Base-by-base conservation (phyloP, 441 rosid species). In the Geranium incanum region DNA sequence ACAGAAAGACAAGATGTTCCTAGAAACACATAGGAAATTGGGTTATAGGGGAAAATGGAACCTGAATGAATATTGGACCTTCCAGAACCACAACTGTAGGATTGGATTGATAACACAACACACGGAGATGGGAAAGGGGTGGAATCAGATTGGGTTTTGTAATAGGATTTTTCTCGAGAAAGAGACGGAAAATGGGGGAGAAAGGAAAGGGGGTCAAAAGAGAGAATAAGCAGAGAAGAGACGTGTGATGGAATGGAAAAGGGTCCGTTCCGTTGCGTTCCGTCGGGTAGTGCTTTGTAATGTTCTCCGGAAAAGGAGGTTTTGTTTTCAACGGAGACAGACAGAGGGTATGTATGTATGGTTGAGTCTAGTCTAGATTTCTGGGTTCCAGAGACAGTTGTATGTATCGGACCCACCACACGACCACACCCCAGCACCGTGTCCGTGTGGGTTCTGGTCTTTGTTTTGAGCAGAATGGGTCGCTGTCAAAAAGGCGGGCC, bases 1-100 rank as follows among this genome's bases (percentile, higher is more conserved):
- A 66, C 39, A 66, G 1, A 33, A 28, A 36, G 18, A 65, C 36
- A 48, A 36, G 36, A 62, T 62, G 33, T 64, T 65, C 37, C 16
- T 0, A 36, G 66, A 62, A 23, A 62, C 36, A 8, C 68, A 65
- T 65, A 36, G 66, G 66, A 62, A 62, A 62, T 62, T 21, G 66
- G 15, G 66, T 62, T 60, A 12, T 5, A 28, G 13, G 39, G 67
- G 36, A 21, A 21, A 21, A 62, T 8, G 37, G 66, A 62, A 21
- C 15, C 37, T 60, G 66, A 11, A 57, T 18, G n/a, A 41, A 48
- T 0, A 57, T 7, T 23, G 66, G 11, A 62, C 11, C 11, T 48
- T 48, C 57, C 33, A 28, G 57, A 4, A 21, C 66, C 36, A 62
- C 36, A 62, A 60, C 23, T 18, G 33, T 21, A 0, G 6, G 45